These are phyloP conservation scores for Apiospora pterosperma DNA, from an alignment of 2,329 filamentous ascomycete genomes.

Conservation along the genomic window DNA sequence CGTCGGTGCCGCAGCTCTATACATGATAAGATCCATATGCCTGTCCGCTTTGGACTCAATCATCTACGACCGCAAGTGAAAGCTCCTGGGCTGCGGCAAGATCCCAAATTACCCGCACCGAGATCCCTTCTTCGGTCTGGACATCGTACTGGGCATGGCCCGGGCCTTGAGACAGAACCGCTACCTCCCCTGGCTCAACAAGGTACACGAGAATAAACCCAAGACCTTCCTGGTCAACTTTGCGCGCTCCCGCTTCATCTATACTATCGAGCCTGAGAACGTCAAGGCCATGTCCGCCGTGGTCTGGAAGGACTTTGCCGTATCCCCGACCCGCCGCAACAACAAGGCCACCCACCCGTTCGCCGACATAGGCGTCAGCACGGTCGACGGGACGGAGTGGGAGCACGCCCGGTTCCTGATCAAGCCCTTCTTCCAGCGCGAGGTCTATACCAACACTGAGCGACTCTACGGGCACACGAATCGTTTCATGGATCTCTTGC, in stretches of 20 bases:
- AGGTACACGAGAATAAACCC: not conserved
- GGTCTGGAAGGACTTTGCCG: not conserved
- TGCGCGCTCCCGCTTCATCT: not conserved
- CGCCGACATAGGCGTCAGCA: not conserved
- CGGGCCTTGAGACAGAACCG: not conserved
- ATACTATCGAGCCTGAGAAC: not conserved
- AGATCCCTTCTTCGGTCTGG: not conserved
- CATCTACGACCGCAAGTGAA: too few species aligned
- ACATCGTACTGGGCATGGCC: not conserved
- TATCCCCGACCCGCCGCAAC: not conserved
- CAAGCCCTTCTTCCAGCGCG: not conserved
- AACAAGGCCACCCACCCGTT: not conserved
- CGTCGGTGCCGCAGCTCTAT: too few species aligned
- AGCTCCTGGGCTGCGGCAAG: too few species aligned
- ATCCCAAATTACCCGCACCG: too few species aligned
- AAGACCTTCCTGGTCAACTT: not conserved
- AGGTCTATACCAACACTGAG: not conserved
- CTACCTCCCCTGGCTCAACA: not conserved
- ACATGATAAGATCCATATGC: too few species aligned
- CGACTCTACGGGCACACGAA: not conserved
- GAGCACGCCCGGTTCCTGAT: not conserved
- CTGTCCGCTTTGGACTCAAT: too few species aligned
- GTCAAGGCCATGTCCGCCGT: not conserved
- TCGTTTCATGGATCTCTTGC: not conserved
- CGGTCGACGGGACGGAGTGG: not conserved